Base-by-base conservation (phyloP, 306 rosid species). In the Spatholobus suberectus region DNA sequence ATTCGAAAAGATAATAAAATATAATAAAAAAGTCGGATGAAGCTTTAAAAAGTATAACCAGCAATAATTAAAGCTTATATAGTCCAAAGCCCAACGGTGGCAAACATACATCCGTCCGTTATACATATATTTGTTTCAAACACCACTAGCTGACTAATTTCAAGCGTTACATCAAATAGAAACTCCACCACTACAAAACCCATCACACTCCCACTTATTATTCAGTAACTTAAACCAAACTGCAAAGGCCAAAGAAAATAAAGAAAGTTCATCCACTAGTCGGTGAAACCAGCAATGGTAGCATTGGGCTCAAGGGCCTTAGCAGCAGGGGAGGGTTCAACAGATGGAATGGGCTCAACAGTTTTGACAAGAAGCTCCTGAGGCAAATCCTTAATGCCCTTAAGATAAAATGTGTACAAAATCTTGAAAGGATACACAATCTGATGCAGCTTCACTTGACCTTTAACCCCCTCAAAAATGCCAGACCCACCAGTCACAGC, bases 401-500 rank as follows among this genome's bases (percentile, higher is more conserved):
- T 89, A 11, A 91, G 73, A 65, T 86, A 91, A 40, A 91, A 91
- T 0, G 93, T 91, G 72, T 91, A 91, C 51, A 91, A 89, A 20
- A 91, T 63, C 78, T 91, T 91, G 75, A 89, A 89, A 0, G 95
- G 95, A 43, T 77, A 91, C 17, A 89, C 80, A 11, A 91, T 58
- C 8, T 91, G 95, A 14, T 83, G 86, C n/a, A 91, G 69, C 79
- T 88, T 91, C 38, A 89, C 93, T 77, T 91, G 88, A 0, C 95
- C 95, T 0, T 17, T 58, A 43, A 69, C 95, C 0, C 95, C 95
- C 46, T 85, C 95, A 24, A 91, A 91, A 11, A 91, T 81, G 1
- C 95, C 95, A 20, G 93, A 83, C 4, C 95, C 95, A 34, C 95
- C 93, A 2, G 93, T 91, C 27, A 91, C 92, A 13, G 92, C 82